Evolutionary conservation across 2,329 filamentous ascomycete species (phyloP).

Genomic region (Hymenoscyphus occultus): DNA sequence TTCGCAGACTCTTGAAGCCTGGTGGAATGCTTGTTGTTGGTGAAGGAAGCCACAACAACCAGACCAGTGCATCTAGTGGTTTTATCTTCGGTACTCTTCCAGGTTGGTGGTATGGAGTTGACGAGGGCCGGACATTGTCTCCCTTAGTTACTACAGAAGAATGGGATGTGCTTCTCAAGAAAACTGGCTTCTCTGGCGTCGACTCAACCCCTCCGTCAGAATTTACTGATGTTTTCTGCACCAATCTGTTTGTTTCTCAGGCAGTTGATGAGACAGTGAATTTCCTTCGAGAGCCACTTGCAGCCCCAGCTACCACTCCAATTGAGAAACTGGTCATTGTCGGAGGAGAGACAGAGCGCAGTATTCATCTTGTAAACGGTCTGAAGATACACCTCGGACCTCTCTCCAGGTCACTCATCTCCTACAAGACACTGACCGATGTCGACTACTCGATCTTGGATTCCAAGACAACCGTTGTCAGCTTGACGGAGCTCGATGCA

Average conservation of each 20-base stretch:
- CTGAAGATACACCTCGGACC: not conserved
- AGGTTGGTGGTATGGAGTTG: conserved; percentile 35
- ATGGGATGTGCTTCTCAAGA: conserved; percentile 28
- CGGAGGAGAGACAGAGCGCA: conserved; percentile 22
- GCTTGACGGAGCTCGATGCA: conserved; percentile 32
- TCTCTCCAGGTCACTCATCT: not conserved
- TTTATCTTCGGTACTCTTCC: conserved; percentile 32
- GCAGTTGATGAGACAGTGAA: conserved; percentile 35
- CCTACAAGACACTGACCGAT: not conserved
- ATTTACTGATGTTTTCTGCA: conserved; percentile 19
- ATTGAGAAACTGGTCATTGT: conserved; percentile 21
- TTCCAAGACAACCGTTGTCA: conserved; percentile 14
- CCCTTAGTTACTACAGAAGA: conserved; percentile 10
- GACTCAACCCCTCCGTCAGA: conserved; percentile 28
- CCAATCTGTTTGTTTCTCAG: conserved; percentile 33
- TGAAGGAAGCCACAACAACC: not conserved
- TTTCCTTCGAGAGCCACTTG: conserved; percentile 33
- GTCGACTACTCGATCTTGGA: not conserved
- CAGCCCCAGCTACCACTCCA: not conserved
- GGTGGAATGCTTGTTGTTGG: conserved; percentile 42
- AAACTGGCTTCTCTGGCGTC: conserved; percentile 33
- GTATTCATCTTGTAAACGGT: conserved; percentile 6
- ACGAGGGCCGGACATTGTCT: conserved; percentile 24
- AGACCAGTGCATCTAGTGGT: conserved; percentile 16
- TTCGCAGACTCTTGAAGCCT: conserved; percentile 41